These are phyloP conservation scores for Amauroascus niger DNA, from an alignment of 2,329 filamentous ascomycete species.

Conservation along the genomic window DNA sequence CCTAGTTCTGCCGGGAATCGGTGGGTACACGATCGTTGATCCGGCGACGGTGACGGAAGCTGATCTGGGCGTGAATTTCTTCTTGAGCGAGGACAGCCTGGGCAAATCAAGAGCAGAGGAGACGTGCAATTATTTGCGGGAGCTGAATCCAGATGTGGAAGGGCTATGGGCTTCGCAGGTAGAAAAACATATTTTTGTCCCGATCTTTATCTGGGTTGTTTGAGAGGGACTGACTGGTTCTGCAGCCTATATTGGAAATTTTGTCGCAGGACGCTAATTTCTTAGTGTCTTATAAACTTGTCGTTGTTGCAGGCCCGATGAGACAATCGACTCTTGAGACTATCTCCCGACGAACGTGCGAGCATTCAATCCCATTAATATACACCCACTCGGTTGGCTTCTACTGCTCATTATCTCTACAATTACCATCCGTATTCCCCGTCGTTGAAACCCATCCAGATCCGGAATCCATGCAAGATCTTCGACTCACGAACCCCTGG, in stretches of 20 bases:
- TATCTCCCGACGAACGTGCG: conserved; percentile 43
- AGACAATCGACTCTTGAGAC: conserved; percentile 42
- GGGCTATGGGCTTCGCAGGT: conserved; percentile 59
- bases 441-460: conserved; percentile 95
- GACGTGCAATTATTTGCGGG: conserved; percentile 64
- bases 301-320: conserved; percentile 53
- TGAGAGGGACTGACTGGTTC: background rate
- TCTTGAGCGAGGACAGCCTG: conserved; percentile 68
- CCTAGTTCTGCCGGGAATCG: conserved; percentile 86
- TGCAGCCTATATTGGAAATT: conserved; percentile 31
- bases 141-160: conserved; percentile 86
- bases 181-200: conserved; percentile 14
- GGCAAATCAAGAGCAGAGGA: conserved; percentile 70
- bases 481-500: conserved; percentile 80
- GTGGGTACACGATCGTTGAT: conserved; percentile 84
- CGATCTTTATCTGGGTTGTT: background rate
- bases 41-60: conserved; percentile 63
- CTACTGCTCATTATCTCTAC: conserved; percentile 78
- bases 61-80: conserved; percentile 95
- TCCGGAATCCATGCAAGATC: conserved; percentile 69
- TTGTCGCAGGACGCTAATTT: conserved; percentile 31
- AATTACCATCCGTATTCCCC: conserved; percentile 69
- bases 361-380: conserved; percentile 61
- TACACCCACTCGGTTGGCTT: conserved; percentile 85
- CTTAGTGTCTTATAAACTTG: conserved; percentile 46